phyloP scores from a whole-genome alignment of 1,284 basidiomycete species.

The Cryptococcus sp. region DNA sequence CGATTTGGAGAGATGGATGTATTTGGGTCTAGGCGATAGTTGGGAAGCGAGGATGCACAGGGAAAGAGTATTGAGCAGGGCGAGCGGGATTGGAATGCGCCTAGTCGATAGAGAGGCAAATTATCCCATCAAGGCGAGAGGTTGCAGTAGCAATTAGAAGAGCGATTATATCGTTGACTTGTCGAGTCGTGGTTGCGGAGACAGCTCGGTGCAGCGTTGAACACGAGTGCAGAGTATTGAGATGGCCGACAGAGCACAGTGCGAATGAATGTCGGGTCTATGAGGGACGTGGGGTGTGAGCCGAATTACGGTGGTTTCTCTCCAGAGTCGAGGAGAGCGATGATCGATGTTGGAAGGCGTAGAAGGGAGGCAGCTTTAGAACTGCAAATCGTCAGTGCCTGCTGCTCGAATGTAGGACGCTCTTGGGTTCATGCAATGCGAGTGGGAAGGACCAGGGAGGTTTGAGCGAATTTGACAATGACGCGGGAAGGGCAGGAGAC shows the following conservation, averaged over 20 bases:
- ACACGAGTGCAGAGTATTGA: too few species aligned
- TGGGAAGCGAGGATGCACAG: too few species aligned
- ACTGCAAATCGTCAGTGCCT: slow-evolving; percentile 16
- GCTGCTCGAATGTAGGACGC: too few species aligned
- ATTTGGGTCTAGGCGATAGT: too few species aligned
- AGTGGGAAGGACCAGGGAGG: too few species aligned
- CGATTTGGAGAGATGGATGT: background rate
- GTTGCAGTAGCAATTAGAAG: background rate
- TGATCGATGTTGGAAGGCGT: slow-evolving; percentile 40
- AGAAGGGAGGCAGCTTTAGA: slow-evolving; percentile 35
- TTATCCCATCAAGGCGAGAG: slow-evolving; percentile 23
- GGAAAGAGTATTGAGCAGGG: background rate
- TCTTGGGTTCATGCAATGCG: too few species aligned
- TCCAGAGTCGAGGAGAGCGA: slow-evolving; percentile 39
- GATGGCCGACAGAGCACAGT: too few species aligned
- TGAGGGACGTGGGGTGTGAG: slow-evolving; percentile 10
- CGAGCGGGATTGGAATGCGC: background rate
- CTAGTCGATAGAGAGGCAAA: background rate
- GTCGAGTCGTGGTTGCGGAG: too few species aligned
- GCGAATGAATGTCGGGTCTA: slow-evolving; percentile 2
- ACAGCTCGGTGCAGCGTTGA: too few species aligned
- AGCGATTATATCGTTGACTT: too few species aligned
- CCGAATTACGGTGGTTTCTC: slow-evolving; percentile 45
- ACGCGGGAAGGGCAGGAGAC: too few species aligned
- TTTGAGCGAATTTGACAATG: too few species aligned